These are phyloP conservation scores for Clitopilus hobsonii DNA, from an alignment of 768 basidiomycete species.

Conservation along the genomic window DNA sequence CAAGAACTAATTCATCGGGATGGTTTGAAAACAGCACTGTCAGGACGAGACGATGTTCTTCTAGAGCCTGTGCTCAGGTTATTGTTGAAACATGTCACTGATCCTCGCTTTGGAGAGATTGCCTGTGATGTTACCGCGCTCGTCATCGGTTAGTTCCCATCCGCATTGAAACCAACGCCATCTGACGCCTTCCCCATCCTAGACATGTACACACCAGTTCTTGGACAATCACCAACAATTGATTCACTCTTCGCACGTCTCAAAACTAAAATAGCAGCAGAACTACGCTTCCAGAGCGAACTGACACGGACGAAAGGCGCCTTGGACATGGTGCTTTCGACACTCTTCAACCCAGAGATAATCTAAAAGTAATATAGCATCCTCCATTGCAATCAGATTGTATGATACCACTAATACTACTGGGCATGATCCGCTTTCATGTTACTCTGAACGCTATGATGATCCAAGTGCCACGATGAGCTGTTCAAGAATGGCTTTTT, in stretches of 20 bases:
- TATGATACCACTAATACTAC: slow-evolving; percentile 2
- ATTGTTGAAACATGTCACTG: slow-evolving; percentile 77
- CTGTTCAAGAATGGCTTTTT: slow-evolving; percentile 63
- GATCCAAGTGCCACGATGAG: slow-evolving; percentile 58
- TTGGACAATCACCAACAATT: slow-evolving; percentile 93
- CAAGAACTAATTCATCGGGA: slow-evolving; percentile 92
- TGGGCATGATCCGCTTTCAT: slow-evolving; percentile 9
- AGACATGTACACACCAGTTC: slow-evolving; percentile 85
- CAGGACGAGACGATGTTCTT: slow-evolving; percentile 89
- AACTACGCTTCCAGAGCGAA: slow-evolving; percentile 86
- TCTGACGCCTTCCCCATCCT: slow-evolving; percentile 4
- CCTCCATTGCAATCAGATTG: not conserved
- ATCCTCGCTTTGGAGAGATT: slow-evolving; percentile 90
- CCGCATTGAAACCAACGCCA: not conserved
- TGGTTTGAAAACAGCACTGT: slow-evolving; percentile 79
- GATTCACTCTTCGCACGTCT: slow-evolving; percentile 81
- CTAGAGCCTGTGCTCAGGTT: slow-evolving; percentile 89
- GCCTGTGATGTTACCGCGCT: slow-evolving; percentile 77
- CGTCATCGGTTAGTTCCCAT: slow-evolving; percentile 61
- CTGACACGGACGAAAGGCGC: slow-evolving; percentile 80
- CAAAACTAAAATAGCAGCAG: slow-evolving; percentile 78
- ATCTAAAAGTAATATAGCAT: slow-evolving; percentile 6
- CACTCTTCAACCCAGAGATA: slow-evolving; percentile 27
- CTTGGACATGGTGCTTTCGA: slow-evolving; percentile 84
- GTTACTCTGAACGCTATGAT: no score